Percentiles rank a stretch among this genome's conserved stretches.
These are phyloP conservation scores for Falciphora oryzae DNA, from an alignment of 2,329 filamentous ascomycete species.

Conservation along the genomic window DNA sequence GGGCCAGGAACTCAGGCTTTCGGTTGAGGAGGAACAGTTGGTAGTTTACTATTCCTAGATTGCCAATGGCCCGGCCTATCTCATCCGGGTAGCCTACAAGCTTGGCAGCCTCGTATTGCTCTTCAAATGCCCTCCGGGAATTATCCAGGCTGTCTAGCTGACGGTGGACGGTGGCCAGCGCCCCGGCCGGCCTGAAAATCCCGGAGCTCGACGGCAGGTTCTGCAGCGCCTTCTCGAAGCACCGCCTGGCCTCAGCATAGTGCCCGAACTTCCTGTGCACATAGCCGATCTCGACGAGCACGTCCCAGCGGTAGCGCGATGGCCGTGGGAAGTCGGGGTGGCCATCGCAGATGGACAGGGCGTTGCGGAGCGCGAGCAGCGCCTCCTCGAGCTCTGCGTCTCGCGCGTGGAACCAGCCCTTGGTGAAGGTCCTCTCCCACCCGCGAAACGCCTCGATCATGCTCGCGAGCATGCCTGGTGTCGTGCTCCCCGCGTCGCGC, in stretches of 20 bases:
- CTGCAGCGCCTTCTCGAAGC: conserved; percentile 19
- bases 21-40: conserved; percentile 22
- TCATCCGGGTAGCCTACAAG: conserved; percentile 17
- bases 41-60: conserved; percentile 31
- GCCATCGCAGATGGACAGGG: conserved; percentile 19
- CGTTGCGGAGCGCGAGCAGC: conserved; percentile 18
- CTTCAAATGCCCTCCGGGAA: conserved; percentile 20
- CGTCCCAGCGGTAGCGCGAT: conserved; percentile 16
- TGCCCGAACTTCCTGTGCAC: conserved; percentile 25
- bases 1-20: conserved; percentile 18
- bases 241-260: conserved; percentile 20
- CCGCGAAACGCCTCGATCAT: conserved; percentile 16
- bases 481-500: conserved; percentile 18
- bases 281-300: conserved; percentile 22
- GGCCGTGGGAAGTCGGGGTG: conserved; percentile 11
- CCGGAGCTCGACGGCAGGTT: conserved; percentile 14
- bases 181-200: conserved; percentile 21
- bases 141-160: conserved; percentile 25
- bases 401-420: conserved; percentile 15
- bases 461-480: conserved; percentile 16
- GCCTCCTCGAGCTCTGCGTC: conserved; percentile 19
- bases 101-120: conserved; percentile 25
- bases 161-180: conserved; percentile 27
- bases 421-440: conserved; percentile 17
- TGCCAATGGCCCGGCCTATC: conserved; percentile 28